Percentiles rank a stretch among this genome's conserved stretches.
phyloP scores from a whole-genome alignment of 2,329 filamentous ascomycete genomes.

The Epicoccum sorghinum region DNA sequence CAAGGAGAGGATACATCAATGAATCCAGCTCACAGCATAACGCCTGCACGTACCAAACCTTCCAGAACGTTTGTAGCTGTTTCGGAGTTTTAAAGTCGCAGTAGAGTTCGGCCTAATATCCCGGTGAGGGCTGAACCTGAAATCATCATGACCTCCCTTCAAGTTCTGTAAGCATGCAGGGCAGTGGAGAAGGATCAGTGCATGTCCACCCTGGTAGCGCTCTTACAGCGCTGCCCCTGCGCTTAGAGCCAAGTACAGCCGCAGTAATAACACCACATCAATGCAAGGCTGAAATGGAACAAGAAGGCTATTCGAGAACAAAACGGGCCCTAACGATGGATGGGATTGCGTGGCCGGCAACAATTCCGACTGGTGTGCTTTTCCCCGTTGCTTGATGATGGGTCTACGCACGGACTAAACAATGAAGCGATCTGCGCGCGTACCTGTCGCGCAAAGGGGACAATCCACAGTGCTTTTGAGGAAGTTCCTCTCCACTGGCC shows the following conservation, averaged over 20 bases:
- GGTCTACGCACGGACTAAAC: constrained; percentile 7
- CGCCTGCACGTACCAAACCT: too few species aligned
- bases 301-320: not conserved
- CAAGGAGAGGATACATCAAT: too few species aligned
- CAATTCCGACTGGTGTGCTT: constrained; percentile 10
- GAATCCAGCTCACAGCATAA: too few species aligned
- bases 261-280: not conserved
- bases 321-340: not conserved
- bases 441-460: constrained; percentile 15
- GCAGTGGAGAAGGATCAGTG: constrained; percentile 8
- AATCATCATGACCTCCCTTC: not conserved
- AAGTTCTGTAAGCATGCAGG: constrained; percentile 2
- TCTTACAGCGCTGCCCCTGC: too few species aligned
- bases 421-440: constrained; percentile 10
- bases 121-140: not conserved
- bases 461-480: not conserved
- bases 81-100: not conserved
- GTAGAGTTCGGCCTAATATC: not conserved
- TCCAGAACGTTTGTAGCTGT: too few species aligned
- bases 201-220: not conserved
- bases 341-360: not conserved
- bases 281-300: not conserved
- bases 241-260: not conserved
- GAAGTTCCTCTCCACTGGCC: constrained; percentile 10
- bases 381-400: constrained; percentile 4